phyloP scores from a whole-genome alignment of 306 rosid species.

The Rosa persica region DNA sequence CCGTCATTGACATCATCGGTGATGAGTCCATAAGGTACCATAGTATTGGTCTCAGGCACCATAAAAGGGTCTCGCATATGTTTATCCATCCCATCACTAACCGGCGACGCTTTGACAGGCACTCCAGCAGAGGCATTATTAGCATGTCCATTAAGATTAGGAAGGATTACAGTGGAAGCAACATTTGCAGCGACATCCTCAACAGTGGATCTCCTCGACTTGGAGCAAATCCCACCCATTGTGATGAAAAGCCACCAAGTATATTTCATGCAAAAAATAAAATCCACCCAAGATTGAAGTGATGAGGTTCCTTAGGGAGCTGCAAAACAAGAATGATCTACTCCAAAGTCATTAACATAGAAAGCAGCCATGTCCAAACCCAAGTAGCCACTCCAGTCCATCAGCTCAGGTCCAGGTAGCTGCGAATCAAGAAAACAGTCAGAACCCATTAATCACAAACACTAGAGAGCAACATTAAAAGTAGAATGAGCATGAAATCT shows the following conservation, averaged over 20 bases:
- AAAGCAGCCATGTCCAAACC: conserved; percentile 16
- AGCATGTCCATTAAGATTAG: conserved; percentile 63
- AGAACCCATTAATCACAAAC: conserved; percentile 24
- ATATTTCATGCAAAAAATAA: conserved; percentile 36
- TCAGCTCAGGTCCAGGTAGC: conserved; percentile 46
- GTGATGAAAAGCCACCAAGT: conserved; percentile 28
- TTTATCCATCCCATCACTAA: conserved; percentile 51
- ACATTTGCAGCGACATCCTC: conserved; percentile 55
- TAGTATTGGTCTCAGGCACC: conserved; percentile 42
- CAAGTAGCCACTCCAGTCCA: conserved; percentile 64
- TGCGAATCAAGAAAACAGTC: conserved; percentile 29
- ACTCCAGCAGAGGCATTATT: conserved; percentile 44
- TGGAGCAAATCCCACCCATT: conserved; percentile 97
- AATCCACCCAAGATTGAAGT: conserved; percentile 8
- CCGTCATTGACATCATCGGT: conserved; percentile 78
- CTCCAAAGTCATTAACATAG: conserved; percentile 30
- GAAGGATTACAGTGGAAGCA: conserved; percentile 49
- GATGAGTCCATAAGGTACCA: conserved; percentile 47
- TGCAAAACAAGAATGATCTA: conserved; percentile 19
- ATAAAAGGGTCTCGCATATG: conserved; percentile 64
- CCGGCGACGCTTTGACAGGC: conserved; percentile 42
- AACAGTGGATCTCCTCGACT: conserved; percentile 58
- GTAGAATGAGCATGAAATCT: background rate
- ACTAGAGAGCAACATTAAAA: background rate
- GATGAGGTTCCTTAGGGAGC: conserved; percentile 14